Evolutionary conservation across 1,284 basidiomycete species (phyloP).

Genomic region (Phellopilus nigrolimitatus): DNA sequence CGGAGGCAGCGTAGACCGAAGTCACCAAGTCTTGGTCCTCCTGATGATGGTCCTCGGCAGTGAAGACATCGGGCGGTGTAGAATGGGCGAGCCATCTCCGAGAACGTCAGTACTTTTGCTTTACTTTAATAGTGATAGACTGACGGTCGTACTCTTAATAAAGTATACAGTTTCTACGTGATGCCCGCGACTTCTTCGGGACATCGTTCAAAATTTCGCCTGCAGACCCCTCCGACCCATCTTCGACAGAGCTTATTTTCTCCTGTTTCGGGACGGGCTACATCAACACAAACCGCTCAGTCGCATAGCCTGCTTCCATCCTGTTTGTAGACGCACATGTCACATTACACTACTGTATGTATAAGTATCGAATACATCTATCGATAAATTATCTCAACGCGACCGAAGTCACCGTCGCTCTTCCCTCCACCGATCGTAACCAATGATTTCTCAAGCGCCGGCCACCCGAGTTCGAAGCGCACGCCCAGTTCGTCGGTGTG

Average conservation of each 20-base stretch:
- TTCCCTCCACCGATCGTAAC: constrained; percentile 54
- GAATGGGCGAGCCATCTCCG: constrained; percentile 77
- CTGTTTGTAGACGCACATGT: background rate
- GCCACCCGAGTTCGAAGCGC: constrained; percentile 80
- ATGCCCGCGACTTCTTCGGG: constrained; percentile 80
- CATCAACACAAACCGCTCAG: constrained; percentile 67
- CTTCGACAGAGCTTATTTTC: constrained; percentile 56
- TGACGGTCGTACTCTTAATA: constrained; percentile 6
- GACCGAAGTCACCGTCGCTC: constrained; percentile 44
- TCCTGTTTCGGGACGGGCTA: constrained; percentile 80
- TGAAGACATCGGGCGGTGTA: constrained; percentile 90
- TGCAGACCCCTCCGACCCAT: constrained; percentile 43
- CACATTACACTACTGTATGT: background rate
- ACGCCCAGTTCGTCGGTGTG: constrained; percentile 90
- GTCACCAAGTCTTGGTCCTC: constrained; percentile 86
- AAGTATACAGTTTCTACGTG: constrained; percentile 88
- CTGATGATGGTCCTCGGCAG: constrained; percentile 93
- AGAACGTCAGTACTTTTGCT: constrained; percentile 62
- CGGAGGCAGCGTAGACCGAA: constrained; percentile 89
- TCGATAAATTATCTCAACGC: constrained; percentile 47
- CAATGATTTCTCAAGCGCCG: constrained; percentile 74
- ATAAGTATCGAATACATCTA: constrained; percentile 22
- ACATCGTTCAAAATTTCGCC: constrained; percentile 44
- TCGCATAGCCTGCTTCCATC: constrained; percentile 52
- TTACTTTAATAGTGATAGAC: background rate